Evolutionary conservation across 2,329 filamentous ascomycete species (phyloP).

Genomic region (Didymella arachidicola): DNA sequence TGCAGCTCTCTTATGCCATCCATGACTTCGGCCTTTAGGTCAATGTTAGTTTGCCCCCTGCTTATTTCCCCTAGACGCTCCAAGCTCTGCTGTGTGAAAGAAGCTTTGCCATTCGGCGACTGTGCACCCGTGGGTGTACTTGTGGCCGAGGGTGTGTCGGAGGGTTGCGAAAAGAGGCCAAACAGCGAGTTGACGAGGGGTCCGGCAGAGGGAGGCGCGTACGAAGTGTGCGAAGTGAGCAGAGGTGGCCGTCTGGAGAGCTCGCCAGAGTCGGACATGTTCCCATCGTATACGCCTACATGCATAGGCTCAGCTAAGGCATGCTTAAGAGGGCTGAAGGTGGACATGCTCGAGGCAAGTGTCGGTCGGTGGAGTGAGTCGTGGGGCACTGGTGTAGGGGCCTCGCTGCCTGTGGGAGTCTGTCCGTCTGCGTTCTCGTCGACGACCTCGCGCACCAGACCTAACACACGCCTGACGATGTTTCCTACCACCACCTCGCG

Average conservation of each 20-base stretch:
- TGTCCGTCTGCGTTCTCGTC: conserved; percentile 77
- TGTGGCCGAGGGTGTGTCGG: conserved; percentile 55
- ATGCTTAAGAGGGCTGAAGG: conserved; percentile 58
- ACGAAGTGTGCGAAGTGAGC: conserved; percentile 68
- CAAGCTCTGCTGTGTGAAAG: conserved; percentile 46
- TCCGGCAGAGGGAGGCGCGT: conserved; percentile 62
- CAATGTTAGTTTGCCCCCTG: conserved; percentile 58
- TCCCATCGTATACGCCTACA: conserved; percentile 38
- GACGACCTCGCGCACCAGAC: conserved; percentile 89
- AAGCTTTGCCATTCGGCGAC: conserved; percentile 58
- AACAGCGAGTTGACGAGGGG: conserved; percentile 77
- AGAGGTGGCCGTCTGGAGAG: conserved; percentile 65
- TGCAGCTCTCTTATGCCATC: conserved; percentile 95
- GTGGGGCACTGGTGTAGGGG: conserved; percentile 36
- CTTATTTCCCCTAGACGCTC: conserved; percentile 53
- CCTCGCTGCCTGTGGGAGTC: conserved; percentile 65
- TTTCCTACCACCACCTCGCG: conserved; percentile 93
- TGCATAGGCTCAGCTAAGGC: conserved; percentile 49
- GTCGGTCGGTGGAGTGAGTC: conserved; percentile 49
- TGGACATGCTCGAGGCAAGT: conserved; percentile 54
- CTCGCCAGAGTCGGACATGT: conserved; percentile 48
- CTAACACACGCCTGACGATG: conserved; percentile 87
- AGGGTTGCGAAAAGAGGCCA: conserved; percentile 79
- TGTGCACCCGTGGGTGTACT: conserved; percentile 61
- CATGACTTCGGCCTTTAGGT: conserved; percentile 88